A percentile compares a stretch with the other conserved stretches of the same genome.
These are phyloP conservation scores for Bolboschoenus planiculmis DNA, from an alignment of 176 grass and related monocot species.

Conservation along the genomic window DNA sequence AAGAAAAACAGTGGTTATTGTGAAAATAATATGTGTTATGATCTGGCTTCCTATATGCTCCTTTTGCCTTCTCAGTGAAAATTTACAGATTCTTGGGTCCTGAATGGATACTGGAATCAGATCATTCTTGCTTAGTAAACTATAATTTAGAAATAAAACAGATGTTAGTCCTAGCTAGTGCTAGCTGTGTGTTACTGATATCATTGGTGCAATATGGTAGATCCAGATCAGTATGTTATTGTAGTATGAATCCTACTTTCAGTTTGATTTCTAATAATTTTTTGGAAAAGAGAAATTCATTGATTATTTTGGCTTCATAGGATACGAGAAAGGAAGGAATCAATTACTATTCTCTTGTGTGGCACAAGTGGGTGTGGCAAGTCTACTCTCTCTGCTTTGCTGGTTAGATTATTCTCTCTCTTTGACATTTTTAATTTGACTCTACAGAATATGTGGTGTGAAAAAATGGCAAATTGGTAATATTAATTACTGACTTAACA, in stretches of 20 bases:
- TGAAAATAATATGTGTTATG: neutral
- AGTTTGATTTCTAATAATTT: neutral
- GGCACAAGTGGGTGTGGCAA: conserved; percentile 96
- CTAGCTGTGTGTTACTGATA: neutral
- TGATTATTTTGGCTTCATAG: conserved; percentile 25
- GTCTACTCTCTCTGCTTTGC: conserved; percentile 82
- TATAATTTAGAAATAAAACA: neutral
- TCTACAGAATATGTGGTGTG: neutral
- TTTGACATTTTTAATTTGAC: conserved; percentile 8
- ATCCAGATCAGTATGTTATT: neutral
- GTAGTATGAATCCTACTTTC: neutral
- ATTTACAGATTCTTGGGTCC: neutral
- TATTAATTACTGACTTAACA: neutral
- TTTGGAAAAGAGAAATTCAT: conserved; percentile 12
- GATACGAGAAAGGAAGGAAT: conserved; percentile 81
- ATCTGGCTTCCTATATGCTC: neutral
- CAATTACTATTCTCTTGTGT: conserved; percentile 79
- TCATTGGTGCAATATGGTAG: neutral
- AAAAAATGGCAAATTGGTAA: neutral
- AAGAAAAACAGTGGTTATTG: neutral
- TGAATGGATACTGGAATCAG: neutral
- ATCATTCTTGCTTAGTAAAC: neutral
- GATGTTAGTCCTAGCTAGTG: neutral
- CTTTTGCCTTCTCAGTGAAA: neutral
- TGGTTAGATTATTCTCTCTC: conserved; percentile 46